Base-by-base conservation (phyloP, 2,329 filamentous ascomycete genomes). In the Colletotrichum theobromicola region DNA sequence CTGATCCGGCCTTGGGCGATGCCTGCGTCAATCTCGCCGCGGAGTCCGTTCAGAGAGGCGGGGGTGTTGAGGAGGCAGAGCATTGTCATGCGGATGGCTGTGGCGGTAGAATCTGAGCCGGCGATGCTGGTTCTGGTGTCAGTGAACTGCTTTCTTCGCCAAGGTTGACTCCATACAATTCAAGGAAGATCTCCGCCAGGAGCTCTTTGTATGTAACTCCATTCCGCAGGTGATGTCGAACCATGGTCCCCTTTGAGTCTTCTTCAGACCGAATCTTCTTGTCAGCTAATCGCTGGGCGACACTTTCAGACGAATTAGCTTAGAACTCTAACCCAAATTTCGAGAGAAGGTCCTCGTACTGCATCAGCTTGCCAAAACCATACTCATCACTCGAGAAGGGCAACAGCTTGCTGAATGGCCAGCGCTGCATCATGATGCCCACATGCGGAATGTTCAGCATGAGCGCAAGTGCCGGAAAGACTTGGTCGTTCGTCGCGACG, bases 21-120 rank as follows among this genome's bases (percentile, higher is more conserved):
- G 2, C 79, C 80, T 0, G 77, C 61, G 62, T 88, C 85, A 18
- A 91, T 85, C 75, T 92, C 90, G 0, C 76, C 76, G 24, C 87
- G 87, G 0, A 93, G 81, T 4, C 84, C 85, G 3, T 77, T 63
- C 46, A 89, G 87, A 0, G 87, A 83, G 0, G 82, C 79, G 0
- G 89, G 88, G 21, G 86, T 88, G 1, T 85, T 88, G 5, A 88
- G 83, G 65, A 92, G 80, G 75, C 88, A 86, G 9, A 91, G 84
- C 57, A 92, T 72, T 0, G 85, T 87, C 21, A 86, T 83, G 2
- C 90, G 86, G n/a, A 86, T 80, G 0, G 79, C 80, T 0, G 78
- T 81, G 0, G 84, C 80, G 1, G 80, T 79, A 1, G 84, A 84
- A 5, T 86, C 84, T 13, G 81, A 81, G 16, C 84, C 84, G 1